Conservation (phyloP, 805 yeast genomes). For the Pichia californica region DNA sequence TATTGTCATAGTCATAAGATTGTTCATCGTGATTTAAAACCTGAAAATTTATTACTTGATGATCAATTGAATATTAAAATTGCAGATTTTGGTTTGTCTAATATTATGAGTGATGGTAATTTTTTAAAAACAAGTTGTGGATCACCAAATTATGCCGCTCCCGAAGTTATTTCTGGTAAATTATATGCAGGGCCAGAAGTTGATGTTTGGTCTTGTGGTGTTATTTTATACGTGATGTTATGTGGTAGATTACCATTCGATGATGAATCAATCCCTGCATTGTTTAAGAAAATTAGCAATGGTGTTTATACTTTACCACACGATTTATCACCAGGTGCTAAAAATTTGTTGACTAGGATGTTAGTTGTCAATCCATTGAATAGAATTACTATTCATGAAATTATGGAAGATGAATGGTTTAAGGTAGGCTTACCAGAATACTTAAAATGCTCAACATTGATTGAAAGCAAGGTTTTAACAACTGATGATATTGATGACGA, state of each 20-base stretch:
- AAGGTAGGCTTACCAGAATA: constrained; percentile 73
- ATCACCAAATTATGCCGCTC: constrained; percentile 96
- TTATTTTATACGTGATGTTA: constrained; percentile 88
- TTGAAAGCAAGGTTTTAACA: constrained; percentile 27
- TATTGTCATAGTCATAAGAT: constrained; percentile 95
- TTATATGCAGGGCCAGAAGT: constrained; percentile 97
- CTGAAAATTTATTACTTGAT: constrained; percentile 85
- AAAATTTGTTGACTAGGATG: constrained; percentile 78
- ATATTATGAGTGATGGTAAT: constrained; percentile 97
- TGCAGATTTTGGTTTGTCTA: constrained; percentile 92
- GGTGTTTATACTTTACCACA: constrained; percentile 91
- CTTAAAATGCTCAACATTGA: constrained; percentile 52
- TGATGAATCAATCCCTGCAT: constrained; percentile 91
- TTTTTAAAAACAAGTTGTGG: constrained; percentile 94
- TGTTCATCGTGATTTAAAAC: constrained; percentile 94
- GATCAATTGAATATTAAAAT: constrained; percentile 88
- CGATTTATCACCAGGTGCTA: constrained; percentile 79
- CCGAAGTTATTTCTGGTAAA: constrained; percentile 92
- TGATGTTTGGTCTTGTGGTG: constrained; percentile 98
- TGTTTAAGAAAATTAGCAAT: constrained; percentile 85
- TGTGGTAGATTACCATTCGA: constrained; percentile 95
- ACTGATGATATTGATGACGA: constrained; percentile 57
- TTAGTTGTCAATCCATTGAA: constrained; percentile 90
- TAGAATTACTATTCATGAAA: constrained; percentile 87
- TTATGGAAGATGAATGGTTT: constrained; percentile 94